Evolutionary conservation across 306 rosid genomes (phyloP).

Genomic region (Vigna unguiculata): DNA sequence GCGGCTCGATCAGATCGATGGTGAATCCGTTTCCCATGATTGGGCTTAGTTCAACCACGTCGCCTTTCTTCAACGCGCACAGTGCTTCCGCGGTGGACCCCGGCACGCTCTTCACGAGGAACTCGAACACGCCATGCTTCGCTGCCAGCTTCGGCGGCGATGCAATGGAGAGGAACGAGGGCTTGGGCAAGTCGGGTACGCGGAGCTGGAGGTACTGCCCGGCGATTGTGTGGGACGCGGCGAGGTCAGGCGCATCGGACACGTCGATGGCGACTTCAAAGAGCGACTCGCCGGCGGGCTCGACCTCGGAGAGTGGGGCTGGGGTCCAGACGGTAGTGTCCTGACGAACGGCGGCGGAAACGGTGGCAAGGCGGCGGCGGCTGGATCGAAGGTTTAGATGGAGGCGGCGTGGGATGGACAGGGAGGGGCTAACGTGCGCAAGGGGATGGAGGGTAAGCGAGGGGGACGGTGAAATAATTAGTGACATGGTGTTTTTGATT

Average conservation of each 20-base stretch:
- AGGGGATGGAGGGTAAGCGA: slow-evolving; percentile 55
- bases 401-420: slow-evolving; percentile 85
- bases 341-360: slow-evolving; percentile 73
- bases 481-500: slow-evolving; percentile 51
- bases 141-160: slow-evolving; percentile 77
- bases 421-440: slow-evolving; percentile 70
- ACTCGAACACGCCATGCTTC: slow-evolving; percentile 72
- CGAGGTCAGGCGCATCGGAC: slow-evolving; percentile 83
- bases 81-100: slow-evolving; percentile 90
- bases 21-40: slow-evolving; percentile 88
- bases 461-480: slow-evolving; percentile 43
- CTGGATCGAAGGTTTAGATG: slow-evolving; percentile 44
- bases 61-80: slow-evolving; percentile 84
- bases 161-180: slow-evolving; percentile 89
- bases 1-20: slow-evolving; percentile 70
- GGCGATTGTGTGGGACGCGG: slow-evolving; percentile 68
- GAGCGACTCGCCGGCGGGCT: slow-evolving; percentile 84
- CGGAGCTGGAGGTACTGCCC: slow-evolving; percentile 95
- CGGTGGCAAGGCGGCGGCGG: slow-evolving; percentile 52
- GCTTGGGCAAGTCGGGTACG: slow-evolving; percentile 61
- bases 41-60: slow-evolving; percentile 80
- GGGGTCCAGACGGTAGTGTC: slow-evolving; percentile 83
- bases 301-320: slow-evolving; percentile 72
- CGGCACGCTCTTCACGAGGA: slow-evolving; percentile 80
- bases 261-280: slow-evolving; percentile 83